A percentile compares a stretch with the other conserved stretches of the same genome.
Conservation (phyloP, 2,329 filamentous ascomycete genomes). For the Fusarium sambucinum region DNA sequence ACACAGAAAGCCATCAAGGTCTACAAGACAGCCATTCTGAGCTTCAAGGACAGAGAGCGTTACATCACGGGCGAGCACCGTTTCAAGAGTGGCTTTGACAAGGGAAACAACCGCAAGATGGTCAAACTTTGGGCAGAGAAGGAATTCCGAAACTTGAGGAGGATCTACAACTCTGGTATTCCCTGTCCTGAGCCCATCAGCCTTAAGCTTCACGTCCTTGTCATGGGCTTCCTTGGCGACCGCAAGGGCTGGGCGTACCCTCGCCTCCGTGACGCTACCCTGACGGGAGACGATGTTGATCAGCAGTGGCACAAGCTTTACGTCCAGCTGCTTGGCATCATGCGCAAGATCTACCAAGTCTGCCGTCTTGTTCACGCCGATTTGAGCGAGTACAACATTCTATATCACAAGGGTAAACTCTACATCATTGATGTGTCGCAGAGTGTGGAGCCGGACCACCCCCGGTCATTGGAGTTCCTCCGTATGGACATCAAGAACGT, state of each 20-base stretch:
- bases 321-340: constrained; percentile 84
- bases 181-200: constrained; percentile 90
- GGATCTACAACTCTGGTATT: constrained; percentile 86
- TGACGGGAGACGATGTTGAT: constrained; percentile 75
- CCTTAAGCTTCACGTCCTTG: constrained; percentile 92
- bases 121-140: constrained; percentile 99
- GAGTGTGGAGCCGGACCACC: constrained; percentile 96
- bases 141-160: constrained; percentile 92
- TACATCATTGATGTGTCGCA: constrained; percentile 99
- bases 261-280: constrained; percentile 85
- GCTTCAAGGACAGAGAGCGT: constrained; percentile 97
- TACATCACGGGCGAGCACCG: constrained; percentile 96
- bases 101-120: constrained; percentile 95
- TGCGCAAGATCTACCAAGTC: constrained; percentile 92
- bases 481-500: constrained; percentile 99
- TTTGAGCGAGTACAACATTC: constrained; percentile 96
- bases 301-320: constrained; percentile 84
- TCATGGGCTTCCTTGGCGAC: constrained; percentile 94
- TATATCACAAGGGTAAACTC: constrained; percentile 84
- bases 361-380: constrained; percentile 95
- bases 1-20: constrained; percentile 94
- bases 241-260: constrained; percentile 89
- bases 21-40: constrained; percentile 97
- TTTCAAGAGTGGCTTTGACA: constrained; percentile 91
- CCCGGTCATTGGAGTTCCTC: constrained; percentile 89